Percentiles rank a stretch among this genome's conserved stretches.
Conservation (phyloP, 2,329 filamentous ascomycete genomes). For the Ophiostoma triangulosporum region DNA sequence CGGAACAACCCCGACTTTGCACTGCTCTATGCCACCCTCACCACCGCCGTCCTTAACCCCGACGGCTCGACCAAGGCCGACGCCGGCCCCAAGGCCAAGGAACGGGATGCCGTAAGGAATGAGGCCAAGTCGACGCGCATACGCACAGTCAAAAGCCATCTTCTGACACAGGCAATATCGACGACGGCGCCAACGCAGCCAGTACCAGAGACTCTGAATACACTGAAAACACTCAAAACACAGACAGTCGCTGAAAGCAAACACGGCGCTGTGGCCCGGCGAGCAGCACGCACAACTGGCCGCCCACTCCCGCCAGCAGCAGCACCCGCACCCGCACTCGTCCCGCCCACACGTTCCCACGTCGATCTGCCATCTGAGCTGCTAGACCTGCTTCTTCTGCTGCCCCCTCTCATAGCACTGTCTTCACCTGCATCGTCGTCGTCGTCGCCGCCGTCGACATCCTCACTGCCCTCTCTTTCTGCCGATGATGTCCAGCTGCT, state of each 20-base stretch:
- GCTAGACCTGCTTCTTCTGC: slow-evolving; percentile 39
- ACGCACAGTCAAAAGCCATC: slow-evolving; percentile 32
- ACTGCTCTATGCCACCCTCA: slow-evolving; percentile 41
- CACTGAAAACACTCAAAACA: slow-evolving; percentile 13
- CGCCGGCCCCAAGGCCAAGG: slow-evolving; percentile 29
- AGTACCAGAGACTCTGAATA: slow-evolving; percentile 20
- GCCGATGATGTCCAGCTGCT: slow-evolving; percentile 28
- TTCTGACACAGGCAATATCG: slow-evolving; percentile 37
- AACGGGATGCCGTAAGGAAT: slow-evolving; percentile 29
- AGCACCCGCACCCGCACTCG: slow-evolving; percentile 2
- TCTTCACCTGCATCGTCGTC: neutral
- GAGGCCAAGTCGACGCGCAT: slow-evolving; percentile 38
- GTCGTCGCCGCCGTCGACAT: neutral
- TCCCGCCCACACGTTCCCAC: neutral
- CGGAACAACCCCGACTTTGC: slow-evolving; percentile 46
- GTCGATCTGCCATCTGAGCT: slow-evolving; percentile 22
- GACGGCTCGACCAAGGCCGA: slow-evolving; percentile 45
- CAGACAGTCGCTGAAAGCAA: slow-evolving; percentile 12
- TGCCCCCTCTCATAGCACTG: slow-evolving; percentile 32
- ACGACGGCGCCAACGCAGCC: slow-evolving; percentile 25
- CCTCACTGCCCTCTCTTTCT: slow-evolving; percentile 17
- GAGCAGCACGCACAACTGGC: slow-evolving; percentile 8
- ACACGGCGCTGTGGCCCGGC: neutral
- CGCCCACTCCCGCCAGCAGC: slow-evolving; percentile 16
- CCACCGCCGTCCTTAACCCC: slow-evolving; percentile 38